A percentile compares a stretch with the other conserved stretches of the same genome.
Conservation (phyloP, 2,329 filamentous ascomycete genomes). For the Neodidymelliopsis sp. region DNA sequence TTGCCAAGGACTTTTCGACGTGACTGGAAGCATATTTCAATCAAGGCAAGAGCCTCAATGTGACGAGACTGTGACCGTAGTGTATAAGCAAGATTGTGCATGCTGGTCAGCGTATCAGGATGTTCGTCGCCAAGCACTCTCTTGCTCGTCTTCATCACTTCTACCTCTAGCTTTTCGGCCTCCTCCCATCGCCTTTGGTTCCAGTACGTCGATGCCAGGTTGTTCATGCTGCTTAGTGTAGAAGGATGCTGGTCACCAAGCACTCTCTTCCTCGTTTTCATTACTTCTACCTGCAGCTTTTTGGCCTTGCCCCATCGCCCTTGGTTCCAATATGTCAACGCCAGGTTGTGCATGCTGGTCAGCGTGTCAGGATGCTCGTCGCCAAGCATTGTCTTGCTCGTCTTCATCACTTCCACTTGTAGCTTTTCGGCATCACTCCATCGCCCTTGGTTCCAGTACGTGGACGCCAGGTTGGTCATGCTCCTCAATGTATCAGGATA, state of each 20-base stretch:
- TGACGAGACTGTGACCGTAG: constrained; percentile 1
- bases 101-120: constrained; percentile 21
- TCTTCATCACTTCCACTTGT: no score
- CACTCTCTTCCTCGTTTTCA: constrained; percentile 12
- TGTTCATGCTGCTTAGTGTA: background rate
- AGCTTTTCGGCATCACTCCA: no score
- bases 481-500: background rate
- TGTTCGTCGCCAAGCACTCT: constrained; percentile 18
- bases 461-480: background rate
- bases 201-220: background rate
- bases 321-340: no score
- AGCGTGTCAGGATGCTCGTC: no score
- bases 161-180: constrained; percentile 1
- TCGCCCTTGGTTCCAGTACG: background rate
- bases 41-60: constrained; percentile 8
- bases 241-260: background rate
- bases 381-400: no score
- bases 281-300: no score
- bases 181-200: background rate
- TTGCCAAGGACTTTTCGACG: constrained; percentile 7
- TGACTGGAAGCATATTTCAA: constrained; percentile 8
- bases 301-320: no score
- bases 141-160: constrained; percentile 1
- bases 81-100: constrained; percentile 21
- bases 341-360: no score